A percentile compares a stretch with the other conserved stretches of the same genome.
These are phyloP conservation scores for Cerioporus squamosus DNA, from an alignment of 1,284 basidiomycete species.

Conservation along the genomic window DNA sequence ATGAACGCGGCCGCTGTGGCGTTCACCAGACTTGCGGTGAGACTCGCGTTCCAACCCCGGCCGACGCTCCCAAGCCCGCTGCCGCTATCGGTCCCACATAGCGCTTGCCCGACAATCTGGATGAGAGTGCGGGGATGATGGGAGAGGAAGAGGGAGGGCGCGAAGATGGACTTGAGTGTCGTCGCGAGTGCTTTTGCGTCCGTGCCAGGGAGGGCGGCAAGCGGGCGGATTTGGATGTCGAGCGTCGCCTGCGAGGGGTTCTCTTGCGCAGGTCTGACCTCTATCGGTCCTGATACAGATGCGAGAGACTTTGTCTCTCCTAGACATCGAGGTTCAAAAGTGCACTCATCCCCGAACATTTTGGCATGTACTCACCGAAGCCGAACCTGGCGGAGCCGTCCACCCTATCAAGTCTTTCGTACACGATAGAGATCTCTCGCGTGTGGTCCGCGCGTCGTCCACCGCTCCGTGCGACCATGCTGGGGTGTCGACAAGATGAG, in stretches of 20 bases:
- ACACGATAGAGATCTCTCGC: slow-evolving; percentile 34
- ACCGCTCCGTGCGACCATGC: slow-evolving; percentile 27
- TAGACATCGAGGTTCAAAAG: slow-evolving; percentile 23
- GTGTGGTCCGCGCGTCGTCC: slow-evolving; percentile 32
- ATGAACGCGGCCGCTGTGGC: slow-evolving; percentile 68
- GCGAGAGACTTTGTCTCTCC: slow-evolving; percentile 57
- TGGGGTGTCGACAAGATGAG: no score
- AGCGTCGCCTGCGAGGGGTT: slow-evolving; percentile 72
- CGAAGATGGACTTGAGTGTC: slow-evolving; percentile 56
- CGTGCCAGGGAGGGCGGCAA: slow-evolving; percentile 67
- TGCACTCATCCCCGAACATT: background rate
- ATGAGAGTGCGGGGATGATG: slow-evolving; percentile 70
- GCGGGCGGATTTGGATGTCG: slow-evolving; percentile 70
- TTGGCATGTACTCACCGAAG: slow-evolving; percentile 48
- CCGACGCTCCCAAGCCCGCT: slow-evolving; percentile 32
- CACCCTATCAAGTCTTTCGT: slow-evolving; percentile 57
- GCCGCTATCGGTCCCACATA: slow-evolving; percentile 42
- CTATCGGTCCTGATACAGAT: slow-evolving; percentile 79
- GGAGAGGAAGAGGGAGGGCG: slow-evolving; percentile 61
- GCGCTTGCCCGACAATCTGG: slow-evolving; percentile 70
- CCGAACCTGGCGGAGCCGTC: slow-evolving; percentile 71
- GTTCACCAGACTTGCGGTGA: slow-evolving; percentile 66
- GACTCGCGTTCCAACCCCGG: slow-evolving; percentile 33
- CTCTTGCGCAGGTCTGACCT: slow-evolving; percentile 67
- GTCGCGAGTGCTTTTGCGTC: slow-evolving; percentile 62